A percentile compares a stretch with the other conserved stretches of the same genome.
Evolutionary conservation across 2,329 filamentous ascomycete species (phyloP).

Genomic region (Aspergillus eucalypticola): DNA sequence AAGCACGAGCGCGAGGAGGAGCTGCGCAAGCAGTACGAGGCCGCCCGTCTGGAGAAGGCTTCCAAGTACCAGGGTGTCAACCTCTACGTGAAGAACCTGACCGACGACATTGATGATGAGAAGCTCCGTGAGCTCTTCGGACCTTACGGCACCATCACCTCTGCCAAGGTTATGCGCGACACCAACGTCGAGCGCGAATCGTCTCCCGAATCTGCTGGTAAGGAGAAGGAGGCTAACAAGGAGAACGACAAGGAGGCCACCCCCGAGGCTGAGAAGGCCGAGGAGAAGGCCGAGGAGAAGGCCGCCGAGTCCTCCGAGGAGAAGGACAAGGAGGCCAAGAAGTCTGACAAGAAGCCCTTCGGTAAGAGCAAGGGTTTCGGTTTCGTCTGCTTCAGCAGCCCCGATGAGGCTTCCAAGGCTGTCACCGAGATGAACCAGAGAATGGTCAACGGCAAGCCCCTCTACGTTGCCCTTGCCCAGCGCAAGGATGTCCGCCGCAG

Average conservation of each 20-base stretch:
- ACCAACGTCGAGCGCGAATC: constrained; percentile 49
- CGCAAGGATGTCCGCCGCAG: constrained; percentile 99
- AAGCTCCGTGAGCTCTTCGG: constrained; percentile 93
- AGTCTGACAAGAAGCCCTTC: constrained; percentile 63
- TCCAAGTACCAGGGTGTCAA: constrained; percentile 99
- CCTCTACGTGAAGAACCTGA: constrained; percentile 98
- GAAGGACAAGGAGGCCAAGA: constrained; percentile 58
- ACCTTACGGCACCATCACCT: constrained; percentile 92
- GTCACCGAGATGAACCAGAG: constrained; percentile 99
- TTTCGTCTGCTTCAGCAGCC: constrained; percentile 99
- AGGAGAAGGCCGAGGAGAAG: constrained; percentile 52
- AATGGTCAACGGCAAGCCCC: constrained; percentile 94
- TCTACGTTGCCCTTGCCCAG: constrained; percentile 97
- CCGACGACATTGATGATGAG: constrained; percentile 95
- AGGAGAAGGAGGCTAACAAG: constrained; percentile 44
- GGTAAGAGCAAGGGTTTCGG: constrained; percentile 99
- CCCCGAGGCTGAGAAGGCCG: constrained; percentile 50
- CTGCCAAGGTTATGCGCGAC: constrained; percentile 99
- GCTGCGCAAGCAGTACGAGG: constrained; percentile 97
- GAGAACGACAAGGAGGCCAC: constrained; percentile 38
- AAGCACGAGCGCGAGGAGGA: constrained; percentile 99
- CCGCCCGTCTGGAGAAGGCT: constrained; percentile 94
- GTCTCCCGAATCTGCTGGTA: constrained; percentile 48
- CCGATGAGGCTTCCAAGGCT: constrained; percentile 97
- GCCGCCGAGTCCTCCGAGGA: constrained; percentile 46